These are phyloP conservation scores for Bigelowiella natans DNA, from an alignment of 78 protist genomes.

Conservation along the genomic window DNA sequence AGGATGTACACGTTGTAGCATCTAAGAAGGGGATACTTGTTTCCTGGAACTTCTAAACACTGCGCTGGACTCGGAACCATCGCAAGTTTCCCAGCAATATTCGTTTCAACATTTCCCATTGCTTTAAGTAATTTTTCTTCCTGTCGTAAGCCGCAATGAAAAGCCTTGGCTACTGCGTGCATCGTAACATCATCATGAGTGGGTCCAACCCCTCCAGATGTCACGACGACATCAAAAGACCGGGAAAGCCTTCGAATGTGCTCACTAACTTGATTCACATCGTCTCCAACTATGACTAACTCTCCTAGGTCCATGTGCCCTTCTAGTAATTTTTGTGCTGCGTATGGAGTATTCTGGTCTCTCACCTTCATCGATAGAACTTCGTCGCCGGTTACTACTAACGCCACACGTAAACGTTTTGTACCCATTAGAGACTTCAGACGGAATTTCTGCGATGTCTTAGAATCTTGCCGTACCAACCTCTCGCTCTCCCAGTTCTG, in stretches of 20 bases:
- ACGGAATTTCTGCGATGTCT: not conserved
- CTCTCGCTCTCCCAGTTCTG: not conserved
- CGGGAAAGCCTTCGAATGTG: not conserved
- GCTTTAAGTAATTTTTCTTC: too few species aligned
- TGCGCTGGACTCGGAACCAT: too few species aligned
- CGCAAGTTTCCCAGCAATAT: too few species aligned
- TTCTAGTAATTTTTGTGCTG: not conserved
- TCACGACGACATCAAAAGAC: not conserved
- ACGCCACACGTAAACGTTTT: not conserved
- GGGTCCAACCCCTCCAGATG: slow-evolving; percentile 20
- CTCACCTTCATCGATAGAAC: not conserved
- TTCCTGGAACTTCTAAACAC: too few species aligned
- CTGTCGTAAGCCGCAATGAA: too few species aligned
- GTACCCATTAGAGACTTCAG: not conserved
- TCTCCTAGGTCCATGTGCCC: not conserved
- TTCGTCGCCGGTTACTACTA: slow-evolving; percentile 9
- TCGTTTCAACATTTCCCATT: too few species aligned
- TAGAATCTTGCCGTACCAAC: not conserved
- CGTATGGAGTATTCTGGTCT: not conserved
- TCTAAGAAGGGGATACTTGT: too few species aligned
- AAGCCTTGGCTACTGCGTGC: slow-evolving; percentile 1
- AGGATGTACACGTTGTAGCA: slow-evolving; percentile 12
- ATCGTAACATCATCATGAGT: slow-evolving; percentile 24
- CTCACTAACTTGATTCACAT: not conserved
- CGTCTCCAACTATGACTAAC: not conserved